Evolutionary conservation across 1,284 basidiomycete genomes (phyloP), one percentile per base, ranked within the genome.

Genomic region (Trametes versicolor): DNA sequence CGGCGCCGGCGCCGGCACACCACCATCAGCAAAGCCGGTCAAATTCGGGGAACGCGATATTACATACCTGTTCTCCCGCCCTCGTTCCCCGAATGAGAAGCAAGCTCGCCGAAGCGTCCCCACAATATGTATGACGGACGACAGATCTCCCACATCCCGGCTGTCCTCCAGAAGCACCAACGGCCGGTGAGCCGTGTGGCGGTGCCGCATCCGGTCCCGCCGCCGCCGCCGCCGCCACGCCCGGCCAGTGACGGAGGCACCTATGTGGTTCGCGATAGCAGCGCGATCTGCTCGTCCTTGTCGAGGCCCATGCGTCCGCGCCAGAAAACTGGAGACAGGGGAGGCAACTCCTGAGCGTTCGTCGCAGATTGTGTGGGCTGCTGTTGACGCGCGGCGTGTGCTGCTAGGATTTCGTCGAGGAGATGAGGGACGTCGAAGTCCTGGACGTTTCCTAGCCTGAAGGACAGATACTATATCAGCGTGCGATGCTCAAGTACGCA

Each of bases 271-370:
- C 21, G 34, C 17, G 57, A 19, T 0, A 69, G 62, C 43, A 88
- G 75, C 19, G 76, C 70, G 21, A 84, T 72, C 75, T 94, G 92
- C 63, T 89, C 84, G 7, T 85, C 85, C 72, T 87, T 90, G 36
- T 80, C 80, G 25, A 92, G 74, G 0, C 92, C 92, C 83, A 92
- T 92, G 21, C 92, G 81, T 2, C 94, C 94, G 63, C 94, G 83
- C 92, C 92, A 95, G 70, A 86, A 81, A 0, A 71, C 61, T 13
- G 77, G 79, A 43, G 78, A 75, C 15, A 85, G 71, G 5, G 85
- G 85, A 17, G 71, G 75, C 19, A 61, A 58, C 25, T 63, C 76
- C 72, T 25, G 55, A 21, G 37, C 15, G 4, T 57, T 37, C n/a
- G 39, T 25, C 9, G 6, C 13, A 19, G 60, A 17, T 10, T 21